Base-by-base conservation (phyloP, 2,329 filamentous ascomycete genomes). In the Pseudopyricularia cyperi region DNA sequence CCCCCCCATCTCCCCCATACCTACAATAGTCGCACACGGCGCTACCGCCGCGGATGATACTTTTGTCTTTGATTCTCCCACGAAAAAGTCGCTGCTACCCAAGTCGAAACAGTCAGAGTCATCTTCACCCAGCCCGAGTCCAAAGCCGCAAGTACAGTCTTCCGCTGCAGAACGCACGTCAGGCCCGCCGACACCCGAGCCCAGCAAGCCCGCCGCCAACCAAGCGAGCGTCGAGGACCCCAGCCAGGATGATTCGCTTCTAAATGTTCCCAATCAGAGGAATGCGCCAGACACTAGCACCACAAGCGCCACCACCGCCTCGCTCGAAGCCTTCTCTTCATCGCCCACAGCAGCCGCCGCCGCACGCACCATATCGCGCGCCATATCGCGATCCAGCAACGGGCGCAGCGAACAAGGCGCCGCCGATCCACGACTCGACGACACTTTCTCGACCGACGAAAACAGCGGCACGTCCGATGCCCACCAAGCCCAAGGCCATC, bases 271-370 rank as follows among this genome's bases (percentile, higher is more conserved):
- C 28, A 19, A 22, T 17, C 28, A 30, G 28, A 30, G 15, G 24
- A 24, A 49, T 35, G 28, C 19, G 53, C 52, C 53, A 3, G 42
- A 51, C 11, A 15, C 46, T 26, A 55, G 48, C 35, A 39, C 33
- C 14, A 53, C 47, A 50, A 51, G 52, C 54, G 52, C 44, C 56
- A 72, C 68, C 2, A 79, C 76, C 1, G 75, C 73, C 8, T 66
- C 66, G 22, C 67, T 80, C 22, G 76, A 80, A 57, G 71, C 65
- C 22, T 68, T 80, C 59, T 74, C 72, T 8, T 79, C 77, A 7
- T 80, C 78, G 9, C 77, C 78, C 7, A 75, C 77, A 0, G 72
- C 73, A 7, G 76, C 77, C 4, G 76, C 75, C 1, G 71, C 74
- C 4, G 75, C 74, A 30, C 69, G 77, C 53, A 74, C 71, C 4